Conservation (phyloP, 306 rosid genomes). For the Astragalus membranaceus region DNA sequence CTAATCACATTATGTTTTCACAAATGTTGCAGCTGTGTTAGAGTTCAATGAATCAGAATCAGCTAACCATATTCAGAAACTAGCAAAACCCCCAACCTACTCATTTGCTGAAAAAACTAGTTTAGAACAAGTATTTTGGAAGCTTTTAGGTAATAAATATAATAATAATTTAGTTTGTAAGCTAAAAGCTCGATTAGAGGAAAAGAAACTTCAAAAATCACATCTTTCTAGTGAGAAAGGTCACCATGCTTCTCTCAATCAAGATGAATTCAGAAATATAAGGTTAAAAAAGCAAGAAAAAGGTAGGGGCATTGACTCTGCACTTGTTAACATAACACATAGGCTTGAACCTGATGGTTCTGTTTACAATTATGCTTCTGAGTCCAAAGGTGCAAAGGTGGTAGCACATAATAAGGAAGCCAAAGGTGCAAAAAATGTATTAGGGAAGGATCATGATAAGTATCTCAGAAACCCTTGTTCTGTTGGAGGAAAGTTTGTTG, state of each 20-base stretch:
- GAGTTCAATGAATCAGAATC: conserved; percentile 47
- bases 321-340: conserved; percentile 48
- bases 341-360: conserved; percentile 75
- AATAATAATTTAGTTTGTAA: conserved; percentile 49
- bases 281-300: conserved; percentile 34
- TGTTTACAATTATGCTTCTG: conserved; percentile 82
- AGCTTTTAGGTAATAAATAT: conserved; percentile 46
- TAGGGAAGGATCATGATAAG: conserved; percentile 75
- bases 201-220: conserved; percentile 21
- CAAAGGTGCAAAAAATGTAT: conserved; percentile 70
- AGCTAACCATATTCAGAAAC: conserved; percentile 25
- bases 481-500: conserved; percentile 63
- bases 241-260: conserved; percentile 31
- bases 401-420: conserved; percentile 87
- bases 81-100: conserved; percentile 1
- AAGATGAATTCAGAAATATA: conserved; percentile 41
- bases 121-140: conserved; percentile 42
- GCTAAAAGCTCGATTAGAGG: conserved; percentile 21
- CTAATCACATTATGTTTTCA: conserved; percentile 27
- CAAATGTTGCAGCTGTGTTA: conserved; percentile 24
- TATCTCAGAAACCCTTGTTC: conserved; percentile 90
- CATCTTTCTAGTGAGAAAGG: conserved; percentile 26
- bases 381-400: conserved; percentile 84
- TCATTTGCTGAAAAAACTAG: conserved; percentile 34
- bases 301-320: conserved; percentile 7